Percentiles rank a stretch among this genome's conserved stretches.
Evolutionary conservation across 768 basidiomycete genomes (phyloP).

Genomic region (Tephrocybe rancida): DNA sequence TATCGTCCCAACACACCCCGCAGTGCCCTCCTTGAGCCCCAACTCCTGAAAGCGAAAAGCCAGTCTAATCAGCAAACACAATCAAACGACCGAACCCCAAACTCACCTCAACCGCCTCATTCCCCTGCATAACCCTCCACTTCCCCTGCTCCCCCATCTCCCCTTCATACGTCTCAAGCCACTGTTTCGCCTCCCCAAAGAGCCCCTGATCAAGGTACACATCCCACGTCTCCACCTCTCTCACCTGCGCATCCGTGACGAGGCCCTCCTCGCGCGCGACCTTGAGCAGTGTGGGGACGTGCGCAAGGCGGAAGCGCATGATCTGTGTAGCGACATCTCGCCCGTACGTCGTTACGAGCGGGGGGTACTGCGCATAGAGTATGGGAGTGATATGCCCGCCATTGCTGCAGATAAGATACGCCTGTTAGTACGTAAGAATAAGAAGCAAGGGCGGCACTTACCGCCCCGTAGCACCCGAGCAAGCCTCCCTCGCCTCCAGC

Average conservation of each 20-base stretch:
- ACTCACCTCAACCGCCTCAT: slow-evolving; percentile 31
- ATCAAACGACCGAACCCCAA: neutral
- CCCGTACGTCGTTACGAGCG: slow-evolving; percentile 50
- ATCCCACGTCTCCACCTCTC: slow-evolving; percentile 60
- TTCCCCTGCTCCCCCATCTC: slow-evolving; percentile 55
- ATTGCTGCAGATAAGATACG: slow-evolving; percentile 42
- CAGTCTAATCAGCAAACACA: neutral
- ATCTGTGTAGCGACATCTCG: slow-evolving; percentile 48
- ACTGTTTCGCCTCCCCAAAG: slow-evolving; percentile 45
- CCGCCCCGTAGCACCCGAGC: slow-evolving; percentile 77
- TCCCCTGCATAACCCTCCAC: slow-evolving; percentile 30
- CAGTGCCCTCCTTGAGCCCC: slow-evolving; percentile 43
- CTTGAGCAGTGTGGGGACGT: slow-evolving; percentile 48
- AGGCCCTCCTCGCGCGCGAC: slow-evolving; percentile 58
- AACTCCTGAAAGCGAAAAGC: slow-evolving; percentile 45
- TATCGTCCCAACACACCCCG: slow-evolving; percentile 52
- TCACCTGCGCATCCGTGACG: slow-evolving; percentile 56
- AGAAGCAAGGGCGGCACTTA: slow-evolving; percentile 23
- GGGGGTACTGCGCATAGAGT: slow-evolving; percentile 58
- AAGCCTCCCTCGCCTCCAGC: slow-evolving; percentile 80
- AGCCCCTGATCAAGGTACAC: slow-evolving; percentile 46
- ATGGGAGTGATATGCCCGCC: slow-evolving; percentile 69
- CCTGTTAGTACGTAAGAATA: neutral
- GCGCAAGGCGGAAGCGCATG: slow-evolving; percentile 63
- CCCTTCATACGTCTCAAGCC: slow-evolving; percentile 43